phyloP scores from a whole-genome alignment of 2,329 filamentous ascomycete species.

The Cercospora sp. region DNA sequence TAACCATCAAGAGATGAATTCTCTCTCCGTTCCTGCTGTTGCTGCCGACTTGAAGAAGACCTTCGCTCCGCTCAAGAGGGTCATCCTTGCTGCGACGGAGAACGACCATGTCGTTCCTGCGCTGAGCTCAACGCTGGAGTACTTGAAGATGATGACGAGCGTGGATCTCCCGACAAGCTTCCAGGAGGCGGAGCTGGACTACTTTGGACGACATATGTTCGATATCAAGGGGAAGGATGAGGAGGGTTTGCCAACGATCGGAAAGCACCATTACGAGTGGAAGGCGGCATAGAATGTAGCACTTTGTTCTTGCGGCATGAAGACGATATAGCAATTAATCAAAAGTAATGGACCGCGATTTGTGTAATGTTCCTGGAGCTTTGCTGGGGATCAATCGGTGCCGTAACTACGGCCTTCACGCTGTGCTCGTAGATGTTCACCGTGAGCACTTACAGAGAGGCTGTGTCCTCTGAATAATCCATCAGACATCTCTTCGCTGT shows the following conservation, averaged over 20 bases:
- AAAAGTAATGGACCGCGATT: not conserved
- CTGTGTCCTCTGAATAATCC: not conserved
- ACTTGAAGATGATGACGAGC: conserved; percentile 63
- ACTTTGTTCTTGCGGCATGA: not conserved
- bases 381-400: not conserved
- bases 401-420: not conserved
- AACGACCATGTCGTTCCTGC: conserved; percentile 62
- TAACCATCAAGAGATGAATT: conserved; percentile 46
- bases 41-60: conserved; percentile 56
- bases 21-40: conserved; percentile 51
- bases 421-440: not conserved
- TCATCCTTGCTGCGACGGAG: conserved; percentile 57
- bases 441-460: not conserved
- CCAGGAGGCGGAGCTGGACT: conserved; percentile 70
- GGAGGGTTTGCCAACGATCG: conserved; percentile 55
- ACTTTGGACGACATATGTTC: conserved; percentile 68
- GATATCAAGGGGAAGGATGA: conserved; percentile 58
- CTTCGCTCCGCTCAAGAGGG: conserved; percentile 56
- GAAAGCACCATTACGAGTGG: conserved; percentile 67
- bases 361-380: not conserved
- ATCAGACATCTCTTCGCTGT: not conserved
- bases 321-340: not conserved
- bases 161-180: conserved; percentile 66
- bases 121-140: conserved; percentile 64
- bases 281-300: conserved; percentile 43